Conservation (phyloP, 768 basidiomycete species). For the Leccinum incarnatum region DNA sequence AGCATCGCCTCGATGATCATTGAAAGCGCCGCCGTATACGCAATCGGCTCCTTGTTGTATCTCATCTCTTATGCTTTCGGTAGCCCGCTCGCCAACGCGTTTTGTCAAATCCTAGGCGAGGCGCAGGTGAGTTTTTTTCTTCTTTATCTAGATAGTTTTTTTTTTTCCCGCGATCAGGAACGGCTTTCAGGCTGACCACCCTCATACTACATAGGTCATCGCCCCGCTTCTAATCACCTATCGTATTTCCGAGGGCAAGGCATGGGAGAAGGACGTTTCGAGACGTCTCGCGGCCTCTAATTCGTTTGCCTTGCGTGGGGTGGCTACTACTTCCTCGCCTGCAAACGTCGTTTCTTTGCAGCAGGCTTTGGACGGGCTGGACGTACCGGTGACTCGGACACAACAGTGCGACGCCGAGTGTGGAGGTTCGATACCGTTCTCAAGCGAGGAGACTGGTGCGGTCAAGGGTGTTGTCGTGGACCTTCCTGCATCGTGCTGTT, state of each 20-base stretch:
- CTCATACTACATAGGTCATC: constrained; percentile 31
- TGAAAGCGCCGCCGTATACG: constrained; percentile 34
- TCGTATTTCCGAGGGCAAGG: constrained; percentile 44
- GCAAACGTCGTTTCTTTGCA: neutral
- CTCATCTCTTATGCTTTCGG: constrained; percentile 24
- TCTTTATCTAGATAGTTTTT: too few relatives aligned
- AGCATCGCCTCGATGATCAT: constrained; percentile 33
- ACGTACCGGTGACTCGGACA: constrained; percentile 14
- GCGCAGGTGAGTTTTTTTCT: constrained; percentile 21
- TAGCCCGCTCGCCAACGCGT: constrained; percentile 27
- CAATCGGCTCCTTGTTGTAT: constrained; percentile 32
- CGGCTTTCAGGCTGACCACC: neutral
- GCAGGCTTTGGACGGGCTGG: neutral
- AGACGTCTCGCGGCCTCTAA: constrained; percentile 2
- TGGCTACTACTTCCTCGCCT: neutral
- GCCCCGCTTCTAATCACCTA: constrained; percentile 48
- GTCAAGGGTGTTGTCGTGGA: too few relatives aligned
- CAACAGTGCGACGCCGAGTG: neutral
- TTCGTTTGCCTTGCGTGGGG: constrained; percentile 11
- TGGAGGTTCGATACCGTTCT: neutral
- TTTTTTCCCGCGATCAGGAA: neutral
- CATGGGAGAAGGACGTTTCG: constrained; percentile 33
- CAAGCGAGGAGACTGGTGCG: too few relatives aligned
- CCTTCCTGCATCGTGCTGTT: too few relatives aligned
- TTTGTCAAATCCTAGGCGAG: constrained; percentile 31